Conservation (phyloP, 2,329 filamentous ascomycete genomes). For the Fonsecaea erecta region DNA sequence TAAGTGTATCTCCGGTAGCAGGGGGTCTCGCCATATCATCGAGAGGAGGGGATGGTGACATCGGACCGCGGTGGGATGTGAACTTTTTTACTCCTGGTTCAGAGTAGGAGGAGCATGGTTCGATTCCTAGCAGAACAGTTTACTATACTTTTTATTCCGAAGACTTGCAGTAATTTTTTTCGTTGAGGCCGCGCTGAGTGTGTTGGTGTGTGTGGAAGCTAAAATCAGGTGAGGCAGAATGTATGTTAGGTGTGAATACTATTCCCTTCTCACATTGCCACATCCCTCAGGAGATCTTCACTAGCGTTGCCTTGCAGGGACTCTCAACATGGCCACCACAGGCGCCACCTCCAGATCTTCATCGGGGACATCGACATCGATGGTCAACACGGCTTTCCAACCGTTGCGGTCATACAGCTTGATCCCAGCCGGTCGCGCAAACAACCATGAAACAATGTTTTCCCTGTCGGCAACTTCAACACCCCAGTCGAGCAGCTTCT, state of each 20-base stretch:
- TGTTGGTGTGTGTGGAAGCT: background rate
- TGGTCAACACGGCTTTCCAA: constrained; percentile 21
- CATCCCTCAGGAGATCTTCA: background rate
- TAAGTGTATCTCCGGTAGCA: background rate
- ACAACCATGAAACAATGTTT: constrained; percentile 33
- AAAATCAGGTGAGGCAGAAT: background rate
- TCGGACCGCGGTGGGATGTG: background rate
- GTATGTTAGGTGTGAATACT: background rate
- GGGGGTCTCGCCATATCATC: background rate
- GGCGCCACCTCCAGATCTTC: constrained; percentile 25
- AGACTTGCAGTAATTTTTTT: background rate
- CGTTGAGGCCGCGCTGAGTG: background rate
- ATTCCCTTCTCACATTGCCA: background rate
- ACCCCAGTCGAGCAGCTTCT: constrained; percentile 32
- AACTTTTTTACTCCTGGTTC: background rate
- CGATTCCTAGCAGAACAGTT: background rate
- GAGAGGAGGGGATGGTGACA: background rate
- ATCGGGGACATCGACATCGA: constrained; percentile 21
- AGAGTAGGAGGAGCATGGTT: background rate
- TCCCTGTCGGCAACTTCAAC: constrained; percentile 30
- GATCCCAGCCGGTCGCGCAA: constrained; percentile 30
- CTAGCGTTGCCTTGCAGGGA: constrained; percentile 8
- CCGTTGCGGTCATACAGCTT: constrained; percentile 31
- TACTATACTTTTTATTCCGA: too few relatives aligned
- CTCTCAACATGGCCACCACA: constrained; percentile 29